Evolutionary conservation across 345 rosid genomes (phyloP).

Genomic region (Pistacia atlantica): DNA sequence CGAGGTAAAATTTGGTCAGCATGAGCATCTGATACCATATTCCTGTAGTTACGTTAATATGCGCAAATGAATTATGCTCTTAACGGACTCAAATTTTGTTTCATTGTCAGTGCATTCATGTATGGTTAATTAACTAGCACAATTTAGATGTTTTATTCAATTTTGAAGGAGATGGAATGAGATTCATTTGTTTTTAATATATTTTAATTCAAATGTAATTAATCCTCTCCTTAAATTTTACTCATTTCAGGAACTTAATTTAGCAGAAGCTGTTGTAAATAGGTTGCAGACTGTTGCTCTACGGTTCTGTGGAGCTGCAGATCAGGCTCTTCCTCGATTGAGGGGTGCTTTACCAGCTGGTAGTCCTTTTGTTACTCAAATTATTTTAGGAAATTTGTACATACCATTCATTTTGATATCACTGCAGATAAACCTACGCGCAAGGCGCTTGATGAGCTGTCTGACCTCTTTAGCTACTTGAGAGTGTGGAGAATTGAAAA

Average conservation of each 20-base stretch:
- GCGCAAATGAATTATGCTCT: neutral
- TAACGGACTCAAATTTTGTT: neutral
- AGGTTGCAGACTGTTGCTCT: conserved; percentile 90
- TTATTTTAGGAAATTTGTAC: neutral
- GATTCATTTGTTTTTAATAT: conserved; percentile 1
- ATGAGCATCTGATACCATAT: no score
- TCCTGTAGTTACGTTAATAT: no score
- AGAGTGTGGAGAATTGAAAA: conserved; percentile 83
- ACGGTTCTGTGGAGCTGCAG: conserved; percentile 91
- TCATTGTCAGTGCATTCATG: neutral
- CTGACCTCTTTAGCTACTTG: conserved; percentile 70
- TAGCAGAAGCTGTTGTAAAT: conserved; percentile 88
- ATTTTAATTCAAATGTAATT: neutral
- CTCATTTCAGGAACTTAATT: conserved; percentile 77
- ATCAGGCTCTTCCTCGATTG: conserved; percentile 91
- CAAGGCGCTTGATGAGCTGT: conserved; percentile 91
- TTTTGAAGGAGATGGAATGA: neutral
- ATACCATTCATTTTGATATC: conserved; percentile 5
- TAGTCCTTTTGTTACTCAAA: conserved; percentile 27
- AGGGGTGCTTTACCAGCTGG: conserved; percentile 94
- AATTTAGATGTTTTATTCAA: neutral
- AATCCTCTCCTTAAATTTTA: conserved; percentile 13
- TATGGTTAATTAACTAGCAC: neutral
- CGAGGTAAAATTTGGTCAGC: no score
- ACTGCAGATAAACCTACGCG: conserved; percentile 73